These are phyloP conservation scores for Zymoseptoria crescenta DNA, from an alignment of 2,329 filamentous ascomycete species.

Conservation along the genomic window DNA sequence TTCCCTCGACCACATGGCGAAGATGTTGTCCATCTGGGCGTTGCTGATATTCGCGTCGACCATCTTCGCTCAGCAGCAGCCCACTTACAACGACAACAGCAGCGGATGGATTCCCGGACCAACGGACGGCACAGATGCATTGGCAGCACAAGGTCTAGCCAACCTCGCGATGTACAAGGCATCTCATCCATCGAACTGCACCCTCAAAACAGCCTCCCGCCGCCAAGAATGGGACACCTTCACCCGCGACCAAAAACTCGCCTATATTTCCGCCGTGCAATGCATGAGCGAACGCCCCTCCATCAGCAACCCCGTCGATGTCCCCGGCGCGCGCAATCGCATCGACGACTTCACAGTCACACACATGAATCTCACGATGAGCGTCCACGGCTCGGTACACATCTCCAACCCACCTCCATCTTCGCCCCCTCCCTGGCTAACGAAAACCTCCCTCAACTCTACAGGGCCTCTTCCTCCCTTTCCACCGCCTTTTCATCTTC, in stretches of 20 bases:
- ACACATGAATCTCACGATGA: constrained; percentile 26
- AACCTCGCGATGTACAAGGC: neutral
- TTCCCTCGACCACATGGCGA: neutral
- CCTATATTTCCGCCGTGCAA: constrained; percentile 26
- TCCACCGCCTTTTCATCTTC: constrained; percentile 39
- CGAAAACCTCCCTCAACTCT: neutral
- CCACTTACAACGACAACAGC: neutral
- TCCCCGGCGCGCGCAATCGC: constrained; percentile 22
- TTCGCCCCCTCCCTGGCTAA: neutral
- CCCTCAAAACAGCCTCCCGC: constrained; percentile 32
- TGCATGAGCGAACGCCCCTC: constrained; percentile 24
- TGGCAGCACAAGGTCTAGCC: neutral
- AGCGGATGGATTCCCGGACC: neutral
- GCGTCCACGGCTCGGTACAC: constrained; percentile 5
- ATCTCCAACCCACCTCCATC: neutral
- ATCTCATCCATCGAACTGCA: constrained; percentile 2
- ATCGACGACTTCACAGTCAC: constrained; percentile 17
- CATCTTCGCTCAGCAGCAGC: neutral
- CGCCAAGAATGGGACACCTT: constrained; percentile 37
- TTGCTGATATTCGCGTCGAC: neutral
- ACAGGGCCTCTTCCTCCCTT: constrained; percentile 27
- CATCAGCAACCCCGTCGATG: constrained; percentile 13
- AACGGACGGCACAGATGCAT: neutral
- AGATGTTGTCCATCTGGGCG: neutral
- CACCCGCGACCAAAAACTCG: constrained; percentile 18